Conservation (phyloP, 2,329 filamentous ascomycete species). For the Raffaelea arxii region DNA sequence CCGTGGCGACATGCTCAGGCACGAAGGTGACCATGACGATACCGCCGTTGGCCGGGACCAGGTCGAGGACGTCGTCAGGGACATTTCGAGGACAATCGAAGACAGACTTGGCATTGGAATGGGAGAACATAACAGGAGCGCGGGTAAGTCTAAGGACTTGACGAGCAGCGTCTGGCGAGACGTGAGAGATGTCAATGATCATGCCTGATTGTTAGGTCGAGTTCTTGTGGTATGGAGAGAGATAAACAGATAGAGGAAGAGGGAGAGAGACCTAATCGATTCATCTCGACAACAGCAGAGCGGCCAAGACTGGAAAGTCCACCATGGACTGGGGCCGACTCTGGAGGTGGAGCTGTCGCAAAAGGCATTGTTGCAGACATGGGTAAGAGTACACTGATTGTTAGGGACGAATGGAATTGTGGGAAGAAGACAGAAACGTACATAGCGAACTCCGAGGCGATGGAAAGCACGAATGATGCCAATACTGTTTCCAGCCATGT, state of each 20-base stretch:
- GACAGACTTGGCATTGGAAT: constrained; percentile 68
- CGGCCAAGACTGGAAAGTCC: constrained; percentile 38
- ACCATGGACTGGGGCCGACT: constrained; percentile 16
- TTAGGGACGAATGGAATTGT: background rate
- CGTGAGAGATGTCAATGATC: constrained; percentile 81
- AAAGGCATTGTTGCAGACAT: constrained; percentile 86
- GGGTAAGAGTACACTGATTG: constrained; percentile 58
- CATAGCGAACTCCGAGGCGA: constrained; percentile 72
- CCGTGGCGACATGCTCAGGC: constrained; percentile 63
- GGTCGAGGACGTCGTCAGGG: constrained; percentile 66
- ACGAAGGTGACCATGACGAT: constrained; percentile 88
- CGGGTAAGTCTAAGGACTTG: constrained; percentile 66
- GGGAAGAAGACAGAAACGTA: constrained; percentile 11
- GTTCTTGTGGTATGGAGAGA: too few species aligned
- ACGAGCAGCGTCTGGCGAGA: constrained; percentile 67
- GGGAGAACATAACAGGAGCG: constrained; percentile 80
- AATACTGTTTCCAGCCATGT: constrained; percentile 82
- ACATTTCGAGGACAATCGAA: constrained; percentile 88
- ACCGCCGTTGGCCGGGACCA: constrained; percentile 63
- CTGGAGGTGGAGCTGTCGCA: constrained; percentile 46
- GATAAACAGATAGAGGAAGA: background rate
- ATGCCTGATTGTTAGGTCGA: too few species aligned
- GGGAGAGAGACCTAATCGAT: constrained; percentile 37
- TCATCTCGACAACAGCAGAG: constrained; percentile 74
- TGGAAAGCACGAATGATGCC: constrained; percentile 67